Evolutionary conservation across 106 monocot species (phyloP), one percentile per base, ranked within the genome.

Genomic region (Acanthochlamys bracteata): DNA sequence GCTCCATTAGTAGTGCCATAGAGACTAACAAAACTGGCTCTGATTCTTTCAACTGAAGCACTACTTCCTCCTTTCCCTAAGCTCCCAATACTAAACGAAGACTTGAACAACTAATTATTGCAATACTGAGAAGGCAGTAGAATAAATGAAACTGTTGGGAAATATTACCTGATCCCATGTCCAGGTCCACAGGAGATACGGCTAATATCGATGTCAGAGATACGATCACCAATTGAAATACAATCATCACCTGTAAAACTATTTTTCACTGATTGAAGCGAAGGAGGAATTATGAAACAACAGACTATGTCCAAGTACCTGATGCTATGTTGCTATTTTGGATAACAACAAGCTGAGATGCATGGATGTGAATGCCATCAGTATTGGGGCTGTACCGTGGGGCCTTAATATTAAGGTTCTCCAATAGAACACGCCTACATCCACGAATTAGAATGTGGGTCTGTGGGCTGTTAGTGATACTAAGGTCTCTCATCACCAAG

Each of bases 211-310:
- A 73, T 10, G 21, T 73, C 65, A 21, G n/a, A 65, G 7, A 33
- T n/a, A 39, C n/a, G 23, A 17, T 69, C 63, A 45, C 64, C 64
- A 20, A 75, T 69, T 0, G 75, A 69, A 16, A 75, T 59, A 49
- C 75, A 75, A 41, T 75, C 75, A 52, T 75, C 75, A 39, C 75
- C 75, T 75, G 69, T 51, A 22, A 53, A 40, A 40, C 24, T 17
- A 49, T 2, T 49, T 49, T n/a, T n/a, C n/a, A 6, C 33, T 33
- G 33, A 33, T 3, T 33, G 33, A 3, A 33, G 4, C n/a, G n/a
- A 33, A 1, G 1, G 33, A 33, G 33, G 33, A 33, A 3, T 33
- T 6, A 6, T 33, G 33, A 33, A 33, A 6, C 1, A 33, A 33
- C 6, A 33, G 6, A 1, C 33, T 33, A 33, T 25, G 39, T 17